Percentiles rank a stretch among this genome's conserved stretches.
These are phyloP conservation scores for Castanopsis chinensis DNA, from an alignment of 306 rosid species.

Conservation along the genomic window DNA sequence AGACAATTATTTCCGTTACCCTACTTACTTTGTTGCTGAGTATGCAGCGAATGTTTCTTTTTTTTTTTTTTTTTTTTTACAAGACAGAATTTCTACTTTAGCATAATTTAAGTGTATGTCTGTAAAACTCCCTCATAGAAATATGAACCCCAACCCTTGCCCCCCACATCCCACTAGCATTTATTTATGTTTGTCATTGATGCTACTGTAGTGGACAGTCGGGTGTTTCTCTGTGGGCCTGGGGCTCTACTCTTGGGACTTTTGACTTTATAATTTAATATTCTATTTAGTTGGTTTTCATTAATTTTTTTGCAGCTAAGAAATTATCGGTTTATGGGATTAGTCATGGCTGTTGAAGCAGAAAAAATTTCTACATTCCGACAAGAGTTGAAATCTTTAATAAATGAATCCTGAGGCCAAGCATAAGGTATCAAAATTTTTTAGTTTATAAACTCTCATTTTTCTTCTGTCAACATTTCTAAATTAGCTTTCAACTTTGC, in stretches of 20 bases:
- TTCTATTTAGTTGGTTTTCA: background rate
- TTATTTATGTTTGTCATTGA: background rate
- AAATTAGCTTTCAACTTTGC: background rate
- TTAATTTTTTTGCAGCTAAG: slow-evolving; percentile 44
- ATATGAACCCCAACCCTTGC: too few relatives aligned
- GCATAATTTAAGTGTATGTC: too few relatives aligned
- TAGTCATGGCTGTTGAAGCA: slow-evolving; percentile 63
- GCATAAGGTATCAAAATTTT: slow-evolving; percentile 9
- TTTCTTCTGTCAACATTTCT: slow-evolving; percentile 8
- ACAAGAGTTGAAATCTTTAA: slow-evolving; percentile 48
- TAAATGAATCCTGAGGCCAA: slow-evolving; percentile 35
- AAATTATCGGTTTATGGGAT: slow-evolving; percentile 52
- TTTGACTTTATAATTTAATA: background rate
- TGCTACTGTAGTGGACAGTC: slow-evolving; percentile 8
- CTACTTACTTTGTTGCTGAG: background rate
- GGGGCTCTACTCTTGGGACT: background rate
- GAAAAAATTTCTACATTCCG: slow-evolving; percentile 54
- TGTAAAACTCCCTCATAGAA: too few relatives aligned
- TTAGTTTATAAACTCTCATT: background rate
- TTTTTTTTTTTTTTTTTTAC: too few relatives aligned
- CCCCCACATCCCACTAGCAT: too few relatives aligned
- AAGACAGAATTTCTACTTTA: too few relatives aligned
- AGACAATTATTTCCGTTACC: background rate
- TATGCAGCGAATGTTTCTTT: background rate
- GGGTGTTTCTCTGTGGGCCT: background rate